Evolutionary conservation across 768 basidiomycete species (phyloP), one percentile per base, ranked within the genome.

Genomic region (Kwoniella bestiolae): DNA sequence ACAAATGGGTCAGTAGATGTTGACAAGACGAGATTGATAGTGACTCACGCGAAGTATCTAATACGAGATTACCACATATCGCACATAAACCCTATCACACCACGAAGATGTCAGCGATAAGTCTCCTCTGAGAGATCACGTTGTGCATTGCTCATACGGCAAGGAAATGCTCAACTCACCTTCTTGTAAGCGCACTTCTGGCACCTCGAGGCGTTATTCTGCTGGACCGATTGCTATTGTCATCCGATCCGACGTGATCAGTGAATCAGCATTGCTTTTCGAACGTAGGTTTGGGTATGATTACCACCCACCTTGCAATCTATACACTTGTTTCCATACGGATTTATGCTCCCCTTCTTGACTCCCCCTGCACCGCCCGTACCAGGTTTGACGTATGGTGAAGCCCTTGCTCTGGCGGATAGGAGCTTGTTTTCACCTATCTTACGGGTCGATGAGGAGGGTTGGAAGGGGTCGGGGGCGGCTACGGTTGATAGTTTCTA

Each of bases 361-460:
- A 21, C 45, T 11, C 55, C 66, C 3, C 26, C 31, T 18, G 57
- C 63, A 5, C 25, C 32, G 6, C 23, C 47, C 16, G 51, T 47
- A 46, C 63, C 58, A 12, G 73, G 76, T 47, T 68, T 72, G 28
- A 60, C 65, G 56, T 78, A 76, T 18, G 76, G 71, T n/a, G 67
- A 67, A 32, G 76, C 75, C 32, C 68, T 74, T 6, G 75, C 67
- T 57, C 79, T 67, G 0, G 76, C 70, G 1, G 74, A 67, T 16
- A 82, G 63, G 2, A 82, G 69, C 55, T 82, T 82, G 70, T 82
- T 82, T 65, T 81, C 81, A 26, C 81, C 81, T 12, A 82, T 79
- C 45, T 75, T 73, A 0, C 81, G 73, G 8, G 77, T 79, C 1
- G 76, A 75, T 2, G 77, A 71, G 1, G 75, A 79, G 5, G 79